Percentiles rank a stretch among this genome's conserved stretches.
Conservation (phyloP, 495 filamentous ascomycete genomes). For the Penicillium ucsense region DNA sequence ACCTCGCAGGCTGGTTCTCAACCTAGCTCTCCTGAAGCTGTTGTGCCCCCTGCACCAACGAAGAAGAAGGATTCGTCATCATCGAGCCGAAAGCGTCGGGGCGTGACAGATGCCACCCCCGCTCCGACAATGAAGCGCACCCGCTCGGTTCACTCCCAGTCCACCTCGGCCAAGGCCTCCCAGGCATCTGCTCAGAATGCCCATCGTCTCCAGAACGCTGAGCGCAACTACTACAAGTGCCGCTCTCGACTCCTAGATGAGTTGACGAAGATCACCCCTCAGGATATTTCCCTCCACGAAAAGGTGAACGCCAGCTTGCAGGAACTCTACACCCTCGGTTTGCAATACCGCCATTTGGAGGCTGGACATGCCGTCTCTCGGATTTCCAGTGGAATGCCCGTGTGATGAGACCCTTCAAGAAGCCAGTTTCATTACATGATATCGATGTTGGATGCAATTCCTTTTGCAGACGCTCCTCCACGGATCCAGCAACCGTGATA, state of each 20-base stretch:
- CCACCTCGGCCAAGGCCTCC: conserved; percentile 24
- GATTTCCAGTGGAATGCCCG: conserved; percentile 25
- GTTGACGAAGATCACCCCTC: conserved; percentile 30
- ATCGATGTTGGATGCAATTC: too few species aligned
- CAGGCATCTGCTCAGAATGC: conserved; percentile 28
- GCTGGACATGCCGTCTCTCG: conserved; percentile 35
- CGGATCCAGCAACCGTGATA: too few species aligned
- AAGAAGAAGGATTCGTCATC: conserved; percentile 27
- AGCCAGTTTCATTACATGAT: not conserved
- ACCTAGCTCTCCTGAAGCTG: conserved; percentile 36
- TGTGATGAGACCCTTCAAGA: conserved; percentile 16
- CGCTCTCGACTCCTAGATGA: conserved; percentile 34
- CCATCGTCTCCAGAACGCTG: conserved; percentile 36
- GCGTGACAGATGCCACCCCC: conserved; percentile 28
- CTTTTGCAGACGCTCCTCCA: too few species aligned
- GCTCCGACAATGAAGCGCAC: conserved; percentile 39
- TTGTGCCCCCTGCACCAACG: conserved; percentile 23
- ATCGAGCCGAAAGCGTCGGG: conserved; percentile 29
- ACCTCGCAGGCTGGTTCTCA: conserved; percentile 12
- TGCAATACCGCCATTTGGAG: conserved; percentile 38
- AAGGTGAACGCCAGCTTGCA: conserved; percentile 41
- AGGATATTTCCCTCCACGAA: conserved; percentile 36
- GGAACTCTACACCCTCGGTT: conserved; percentile 35
- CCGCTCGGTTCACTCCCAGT: conserved; percentile 34
- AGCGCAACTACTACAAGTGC: conserved; percentile 36